Evolutionary conservation across 805 yeast species (phyloP), one percentile per base, ranked within the genome.

Genomic region (Wickerhamiella bombiphila): DNA sequence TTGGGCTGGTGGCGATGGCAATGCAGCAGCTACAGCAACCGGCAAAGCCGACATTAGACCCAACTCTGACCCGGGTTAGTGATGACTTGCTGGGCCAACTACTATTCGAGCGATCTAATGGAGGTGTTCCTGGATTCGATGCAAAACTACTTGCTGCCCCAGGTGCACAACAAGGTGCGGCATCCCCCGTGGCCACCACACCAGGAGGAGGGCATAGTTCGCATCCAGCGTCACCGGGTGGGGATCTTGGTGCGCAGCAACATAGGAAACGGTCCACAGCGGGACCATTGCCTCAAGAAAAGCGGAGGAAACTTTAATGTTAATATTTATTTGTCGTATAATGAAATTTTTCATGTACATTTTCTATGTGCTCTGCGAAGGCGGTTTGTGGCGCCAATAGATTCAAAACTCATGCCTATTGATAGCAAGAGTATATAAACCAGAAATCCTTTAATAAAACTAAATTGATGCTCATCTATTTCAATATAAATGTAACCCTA

Each of bases 41-140:
- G 9, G 9, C 13, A 9, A 13, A 9, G 11, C 11, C 11, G 11
- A 24, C 9, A 13, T 13, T 24, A 13, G 26, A 24, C 13, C 13
- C 26, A 13, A 24, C 9, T 9, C 13, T 24, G 13, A n/a, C n/a
- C n/a, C 9, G 26, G 26, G 37, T 46, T 37, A 15, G 32, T 11
- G 29, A 17, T 11, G 75, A 72, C 29, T 59, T 66, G 5, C 60
- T 60, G n/a, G 54, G 68, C 37, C 59, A 79, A 22, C 58, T 81
- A 40, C 62, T 63, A 42, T 74, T 81, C 43, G 80, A 76, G 32
- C 73, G 68, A 46, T 74, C 82, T 2, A 68, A 78, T 0, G 66
- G 70, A 39, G 91, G 91, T 1, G 69, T 81, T 13, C 82, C 86
- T 0, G 93, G 88, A 0, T 79, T 80, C 51, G 80, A 78, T 46